These are phyloP conservation scores for Auriscalpium microsporum DNA, from an alignment of 768 basidiomycete genomes.

Conservation along the genomic window DNA sequence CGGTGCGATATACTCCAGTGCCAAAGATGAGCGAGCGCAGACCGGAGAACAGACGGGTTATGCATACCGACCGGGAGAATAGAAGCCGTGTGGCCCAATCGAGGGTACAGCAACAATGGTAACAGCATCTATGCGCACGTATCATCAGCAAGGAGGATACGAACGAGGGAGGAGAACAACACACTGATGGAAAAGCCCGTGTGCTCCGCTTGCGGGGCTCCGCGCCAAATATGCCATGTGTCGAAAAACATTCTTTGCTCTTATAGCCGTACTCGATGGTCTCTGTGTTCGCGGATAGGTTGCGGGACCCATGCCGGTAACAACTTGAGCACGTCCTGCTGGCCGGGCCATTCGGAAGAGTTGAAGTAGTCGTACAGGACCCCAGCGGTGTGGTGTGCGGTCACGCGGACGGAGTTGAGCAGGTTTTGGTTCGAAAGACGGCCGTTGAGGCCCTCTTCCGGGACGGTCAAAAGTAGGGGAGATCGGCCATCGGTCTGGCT, in stretches of 20 bases:
- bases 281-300: constrained; percentile 31
- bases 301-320: constrained; percentile 41
- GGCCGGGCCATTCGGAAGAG: constrained; percentile 30
- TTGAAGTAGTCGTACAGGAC: constrained; percentile 79
- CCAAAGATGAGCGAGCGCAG: neutral
- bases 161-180: constrained; percentile 11
- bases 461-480: too few relatives aligned
- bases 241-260: constrained; percentile 57
- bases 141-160: neutral
- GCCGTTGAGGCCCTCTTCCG: constrained; percentile 86
- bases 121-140: constrained; percentile 76
- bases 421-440: constrained; percentile 94
- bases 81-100: constrained; percentile 89
- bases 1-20: too few relatives aligned
- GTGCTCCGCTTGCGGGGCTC: constrained; percentile 79
- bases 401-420: constrained; percentile 69
- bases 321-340: constrained; percentile 19
- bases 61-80: constrained; percentile 77
- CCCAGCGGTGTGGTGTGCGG: constrained; percentile 63
- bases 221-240: constrained; percentile 69
- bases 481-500: constrained; percentile 50
- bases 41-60: neutral
- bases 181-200: constrained; percentile 84
- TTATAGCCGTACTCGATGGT: constrained; percentile 42
- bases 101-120: constrained; percentile 87